These are phyloP conservation scores for Cudoniella acicularis DNA, from an alignment of 495 filamentous ascomycete species.

Conservation along the genomic window DNA sequence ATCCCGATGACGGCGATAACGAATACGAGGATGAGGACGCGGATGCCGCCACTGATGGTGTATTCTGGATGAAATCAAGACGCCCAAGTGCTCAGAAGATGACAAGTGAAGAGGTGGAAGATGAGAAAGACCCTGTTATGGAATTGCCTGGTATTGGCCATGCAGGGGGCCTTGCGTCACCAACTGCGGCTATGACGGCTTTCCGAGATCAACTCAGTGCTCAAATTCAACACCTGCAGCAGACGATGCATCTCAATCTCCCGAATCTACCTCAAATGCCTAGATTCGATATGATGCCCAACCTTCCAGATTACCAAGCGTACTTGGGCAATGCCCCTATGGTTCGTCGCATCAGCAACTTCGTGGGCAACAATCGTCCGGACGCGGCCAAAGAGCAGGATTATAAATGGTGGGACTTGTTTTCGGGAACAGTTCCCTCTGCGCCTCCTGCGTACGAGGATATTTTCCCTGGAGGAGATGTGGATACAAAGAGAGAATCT, in stretches of 20 bases:
- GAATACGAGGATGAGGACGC: conserved; percentile 34
- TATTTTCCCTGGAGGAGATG: conserved; percentile 59
- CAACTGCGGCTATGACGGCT: conserved; percentile 61
- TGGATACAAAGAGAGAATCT: conserved; percentile 58
- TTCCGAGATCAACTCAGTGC: conserved; percentile 72
- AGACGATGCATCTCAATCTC: conserved; percentile 63
- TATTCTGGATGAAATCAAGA: conserved; percentile 31
- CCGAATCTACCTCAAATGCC: conserved; percentile 62
- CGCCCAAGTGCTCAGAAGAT: conserved; percentile 39
- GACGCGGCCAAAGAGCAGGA: conserved; percentile 42
- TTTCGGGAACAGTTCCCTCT: conserved; percentile 33
- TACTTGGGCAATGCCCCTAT: conserved; percentile 50
- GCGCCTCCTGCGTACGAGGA: conserved; percentile 79
- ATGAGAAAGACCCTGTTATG: conserved; percentile 23
- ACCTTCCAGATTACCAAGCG: conserved; percentile 67
- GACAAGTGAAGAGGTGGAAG: conserved; percentile 37
- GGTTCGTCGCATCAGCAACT: conserved; percentile 68
- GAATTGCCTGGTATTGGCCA: conserved; percentile 24
- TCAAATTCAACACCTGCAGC: conserved; percentile 78
- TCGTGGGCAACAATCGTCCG: conserved; percentile 49
- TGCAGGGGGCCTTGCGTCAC: conserved; percentile 41
- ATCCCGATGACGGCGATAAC: conserved; percentile 35
- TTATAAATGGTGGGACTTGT: conserved; percentile 67
- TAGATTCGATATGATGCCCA: conserved; percentile 35
- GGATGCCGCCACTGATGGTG: conserved; percentile 35